phyloP scores from a whole-genome alignment of 2,329 filamentous ascomycete species.

The Fusarium buxicola region DNA sequence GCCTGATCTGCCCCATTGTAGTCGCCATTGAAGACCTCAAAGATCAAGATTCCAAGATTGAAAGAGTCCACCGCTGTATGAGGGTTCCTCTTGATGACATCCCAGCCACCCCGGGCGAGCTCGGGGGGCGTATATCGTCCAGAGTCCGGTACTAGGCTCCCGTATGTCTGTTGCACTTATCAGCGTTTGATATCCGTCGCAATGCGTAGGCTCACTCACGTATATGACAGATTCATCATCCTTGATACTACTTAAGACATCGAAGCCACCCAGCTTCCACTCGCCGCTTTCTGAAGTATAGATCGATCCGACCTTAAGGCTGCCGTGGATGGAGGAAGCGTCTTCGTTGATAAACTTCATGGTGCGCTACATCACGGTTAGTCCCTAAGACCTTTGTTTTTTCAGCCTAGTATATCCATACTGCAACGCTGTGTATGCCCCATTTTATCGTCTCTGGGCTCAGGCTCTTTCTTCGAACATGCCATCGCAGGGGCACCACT shows the following conservation, averaged over 20 bases:
- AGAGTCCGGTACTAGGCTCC: constrained; percentile 87
- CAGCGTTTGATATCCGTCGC: constrained; percentile 2
- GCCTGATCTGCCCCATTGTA: constrained; percentile 83
- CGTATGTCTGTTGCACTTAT: constrained; percentile 73
- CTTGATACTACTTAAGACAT: constrained; percentile 93
- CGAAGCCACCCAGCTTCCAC: constrained; percentile 96
- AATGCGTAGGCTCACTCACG: constrained; percentile 54
- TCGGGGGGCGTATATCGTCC: constrained; percentile 89
- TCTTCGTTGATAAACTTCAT: constrained; percentile 97
- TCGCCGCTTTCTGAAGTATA: constrained; percentile 97
- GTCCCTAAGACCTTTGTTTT: neutral
- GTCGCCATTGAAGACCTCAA: constrained; percentile 90
- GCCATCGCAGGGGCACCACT: constrained; percentile 87
- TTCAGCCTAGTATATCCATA: constrained; percentile 52
- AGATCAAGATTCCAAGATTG: constrained; percentile 84
- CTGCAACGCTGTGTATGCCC: constrained; percentile 88
- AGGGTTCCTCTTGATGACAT: constrained; percentile 84
- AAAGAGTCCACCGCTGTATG: constrained; percentile 88
- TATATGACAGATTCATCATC: constrained; percentile 96
- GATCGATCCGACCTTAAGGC: constrained; percentile 84
- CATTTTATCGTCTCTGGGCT: constrained; percentile 96
- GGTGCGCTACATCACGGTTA: constrained; percentile 72
- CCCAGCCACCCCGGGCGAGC: constrained; percentile 89
- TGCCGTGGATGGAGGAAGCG: constrained; percentile 90
- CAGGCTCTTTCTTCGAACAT: constrained; percentile 87